Evolutionary conservation across 768 basidiomycete genomes (phyloP), one percentile per base, ranked within the genome.

Genomic region (Naganishia vaughanmartiniae): DNA sequence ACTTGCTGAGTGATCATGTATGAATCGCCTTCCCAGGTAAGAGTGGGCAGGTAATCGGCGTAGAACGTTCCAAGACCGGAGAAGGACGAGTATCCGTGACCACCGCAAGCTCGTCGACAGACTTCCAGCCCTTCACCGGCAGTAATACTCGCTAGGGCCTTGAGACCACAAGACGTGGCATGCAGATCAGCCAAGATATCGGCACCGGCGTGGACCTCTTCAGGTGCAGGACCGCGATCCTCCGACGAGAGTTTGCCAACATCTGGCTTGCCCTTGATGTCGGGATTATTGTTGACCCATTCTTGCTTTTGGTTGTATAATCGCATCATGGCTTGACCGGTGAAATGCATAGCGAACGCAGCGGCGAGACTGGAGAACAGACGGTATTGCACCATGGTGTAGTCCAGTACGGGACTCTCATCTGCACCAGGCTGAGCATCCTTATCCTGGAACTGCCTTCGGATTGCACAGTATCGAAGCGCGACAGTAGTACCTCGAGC

Each of bases 31-130:
- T 70, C 69, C 69, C 69, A 70, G 21, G 69, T 70, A 19, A 70
- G 36, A 14, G 42, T 73, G 19, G 70, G 70, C 39, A 66, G 34
- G 36, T 77, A 76, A 51, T 77, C 77, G 26, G 70, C 55, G 39
- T 72, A 75, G 39, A 74, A 74, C 17, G 67, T 58, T 39, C 73
- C 76, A 12, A 77, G 65, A 14, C 77, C 77, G 21, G 74, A 63
- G 21, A 76, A 71, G 9, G 73, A 70, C 14, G 72, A 73, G 70
- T 72, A 79, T 12, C 78, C 77, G 65, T 79, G 77, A 4, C 78
- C 78, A 24, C 78, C 78, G 55, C 77, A 76, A 19, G 76, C 75
- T n/a, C 78, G 36, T 36, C 78, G 69, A 67, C 78, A 79, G 58
- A 72, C 72, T 70, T 79, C 78, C 46, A 79, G 73, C 2, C 73